Evolutionary conservation across 2,329 filamentous ascomycete species (phyloP), one percentile per base, ranked within the genome.

Genomic region (Penicillium sp.): DNA sequence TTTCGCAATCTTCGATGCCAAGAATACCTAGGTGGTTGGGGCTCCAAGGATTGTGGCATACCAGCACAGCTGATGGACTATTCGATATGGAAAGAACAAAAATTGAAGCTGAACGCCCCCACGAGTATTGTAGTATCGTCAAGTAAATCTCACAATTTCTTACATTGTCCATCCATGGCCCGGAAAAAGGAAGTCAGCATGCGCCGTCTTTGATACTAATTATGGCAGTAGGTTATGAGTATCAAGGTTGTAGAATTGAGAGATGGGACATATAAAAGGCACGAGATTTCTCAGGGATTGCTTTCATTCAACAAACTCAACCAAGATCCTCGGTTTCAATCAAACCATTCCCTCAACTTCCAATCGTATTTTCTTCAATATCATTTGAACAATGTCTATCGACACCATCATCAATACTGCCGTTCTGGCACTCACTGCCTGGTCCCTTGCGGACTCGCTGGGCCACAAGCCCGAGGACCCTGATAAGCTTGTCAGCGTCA

Each of bases 391-490:
- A 28, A 46, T 46, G 43, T 46, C 43, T 28, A 46, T 46, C 43
- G 28, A 46, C 43, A 46, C 43, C 11, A 46, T 46, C 11, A 26
- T 46, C 43, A 46, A 46, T 14, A 13, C 43, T 46, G 43, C 25
- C 22, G 28, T 13, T 16, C 43, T 46, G 22, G 43, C 25, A 3
- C 26, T 46, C 43, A 46, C 43, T 14, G 43, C 43, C 22, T 46
- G 43, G 43, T 46, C 43, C 13, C 26, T 46, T 46, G 43, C 43
- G 43, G 43, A 46, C 43, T 46, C 43, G 43, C 22, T 46, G 43
- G 43, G 43, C 43, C 43, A 46, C 13, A 46, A 46, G 22, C 26
- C 26, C 22, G 43, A 46, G 43, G 43, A 46, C 43, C 43, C 43
- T 26, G 43, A 46, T 25, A 46, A 46, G 25, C 14, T 16, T 16